A percentile compares a stretch with the other conserved stretches of the same genome.
These are phyloP conservation scores for Chlorociboria aeruginascens DNA, from an alignment of 495 filamentous ascomycete genomes.

Conservation along the genomic window DNA sequence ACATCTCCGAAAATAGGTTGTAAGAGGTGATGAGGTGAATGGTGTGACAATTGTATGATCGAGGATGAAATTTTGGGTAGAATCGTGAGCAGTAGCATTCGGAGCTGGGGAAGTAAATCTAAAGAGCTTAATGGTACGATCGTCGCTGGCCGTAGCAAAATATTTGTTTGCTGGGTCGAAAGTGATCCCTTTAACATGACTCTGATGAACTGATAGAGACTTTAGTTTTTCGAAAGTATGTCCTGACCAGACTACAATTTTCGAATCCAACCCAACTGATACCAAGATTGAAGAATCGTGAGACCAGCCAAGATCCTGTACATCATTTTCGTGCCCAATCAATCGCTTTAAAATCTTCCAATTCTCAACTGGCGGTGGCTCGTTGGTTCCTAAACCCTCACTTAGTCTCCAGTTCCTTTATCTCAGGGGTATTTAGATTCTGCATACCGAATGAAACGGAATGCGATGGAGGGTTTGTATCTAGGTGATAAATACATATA, in stretches of 20 bases:
- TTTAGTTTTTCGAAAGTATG: slow-evolving; percentile 97
- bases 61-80: slow-evolving; percentile 86
- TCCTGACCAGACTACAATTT: slow-evolving; percentile 95
- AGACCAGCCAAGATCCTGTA: slow-evolving; percentile 96
- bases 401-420: slow-evolving; percentile 7
- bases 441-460: slow-evolving; percentile 60
- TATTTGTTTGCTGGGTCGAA: slow-evolving; percentile 99
- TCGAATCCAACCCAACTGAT: slow-evolving; percentile 93
- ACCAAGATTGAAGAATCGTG: slow-evolving; percentile 91
- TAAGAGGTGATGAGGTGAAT: slow-evolving; percentile 80
- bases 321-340: slow-evolving; percentile 96
- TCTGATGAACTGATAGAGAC: slow-evolving; percentile 78
- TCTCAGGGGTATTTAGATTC: neutral
- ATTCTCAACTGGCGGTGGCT: slow-evolving; percentile 86
- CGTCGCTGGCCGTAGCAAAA: slow-evolving; percentile 95
- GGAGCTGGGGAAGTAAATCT: slow-evolving; percentile 81
- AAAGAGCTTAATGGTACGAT: slow-evolving; percentile 93
- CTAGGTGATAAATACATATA: slow-evolving; percentile 88
- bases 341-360: slow-evolving; percentile 90
- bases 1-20: slow-evolving; percentile 91
- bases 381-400: slow-evolving; percentile 57
- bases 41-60: slow-evolving; percentile 77
- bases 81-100: slow-evolving; percentile 89
- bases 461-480: slow-evolving; percentile 65
- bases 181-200: slow-evolving; percentile 95